These are phyloP conservation scores for Penicillium maclennaniae DNA, from an alignment of 495 filamentous ascomycete species.

Conservation along the genomic window DNA sequence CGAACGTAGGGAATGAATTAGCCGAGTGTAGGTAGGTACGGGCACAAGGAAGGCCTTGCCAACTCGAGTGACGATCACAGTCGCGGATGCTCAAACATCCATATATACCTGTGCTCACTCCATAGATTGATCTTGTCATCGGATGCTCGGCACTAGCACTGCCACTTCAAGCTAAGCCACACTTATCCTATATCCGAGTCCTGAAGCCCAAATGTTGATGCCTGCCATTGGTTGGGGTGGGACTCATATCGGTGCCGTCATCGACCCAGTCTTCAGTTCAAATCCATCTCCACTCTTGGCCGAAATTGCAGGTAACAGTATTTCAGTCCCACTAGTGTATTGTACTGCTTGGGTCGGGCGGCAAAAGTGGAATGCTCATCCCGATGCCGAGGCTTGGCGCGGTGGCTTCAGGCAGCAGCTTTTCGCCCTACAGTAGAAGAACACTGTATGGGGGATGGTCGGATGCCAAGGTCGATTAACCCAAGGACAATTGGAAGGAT, in stretches of 20 bases:
- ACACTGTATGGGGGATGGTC: neutral
- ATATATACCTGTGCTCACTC: neutral
- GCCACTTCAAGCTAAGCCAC: neutral
- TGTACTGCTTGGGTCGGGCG: neutral
- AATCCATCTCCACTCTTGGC: neutral
- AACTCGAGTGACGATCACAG: neutral
- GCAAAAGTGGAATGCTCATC: neutral
- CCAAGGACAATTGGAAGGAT: too few species aligned
- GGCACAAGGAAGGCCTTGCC: neutral
- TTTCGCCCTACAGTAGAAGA: neutral
- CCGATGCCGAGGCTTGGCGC: neutral
- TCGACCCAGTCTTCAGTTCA: neutral
- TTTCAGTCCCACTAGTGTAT: neutral
- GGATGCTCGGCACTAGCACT: neutral
- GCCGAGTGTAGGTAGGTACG: neutral
- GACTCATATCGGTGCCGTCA: neutral
- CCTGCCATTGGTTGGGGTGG: neutral
- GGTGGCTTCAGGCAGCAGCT: constrained; percentile 13
- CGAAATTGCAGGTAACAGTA: neutral
- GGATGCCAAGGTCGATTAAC: too few species aligned
- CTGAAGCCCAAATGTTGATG: neutral
- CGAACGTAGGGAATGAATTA: neutral
- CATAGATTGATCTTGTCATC: neutral
- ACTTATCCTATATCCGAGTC: neutral
- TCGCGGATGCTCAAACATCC: neutral